Evolutionary conservation across 169 alveolate genomes (phyloP), one percentile per base, ranked within the genome.

Genomic region (Cryptosporidium baileyi): DNA sequence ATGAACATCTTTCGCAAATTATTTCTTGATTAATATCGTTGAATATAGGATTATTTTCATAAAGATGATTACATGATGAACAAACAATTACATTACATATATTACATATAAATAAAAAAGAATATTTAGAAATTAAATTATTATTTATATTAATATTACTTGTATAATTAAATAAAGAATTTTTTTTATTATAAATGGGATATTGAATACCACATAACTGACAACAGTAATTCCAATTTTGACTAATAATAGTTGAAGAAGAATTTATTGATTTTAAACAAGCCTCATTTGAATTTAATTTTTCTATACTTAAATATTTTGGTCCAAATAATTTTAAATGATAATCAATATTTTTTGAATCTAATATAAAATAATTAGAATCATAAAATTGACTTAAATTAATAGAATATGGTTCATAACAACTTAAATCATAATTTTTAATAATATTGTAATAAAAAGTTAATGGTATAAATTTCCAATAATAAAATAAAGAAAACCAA

Each of bases 401-500:
- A 1, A 47, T 67, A 52, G 67, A 74, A 6, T 3, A 8, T 7
- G 85, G 85, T 30, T 54, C 85, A 2, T 19, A 45, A 24, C 28
- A 19, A 3, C 63, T 28, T 30, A 65, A 65, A 36, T 65, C 81
- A 22, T 34, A 43, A 30, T 43, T 30, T 22, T 49, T 65, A 24
- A 74, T 74, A 15, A 54, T 74, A 57, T 74, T 74, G 17, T 74
- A 74, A 15, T 74, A 74, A 40, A 74, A 74, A 8, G 85, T 51
- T 11, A 74, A n/a, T 26, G 67, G 85, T 51, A 74, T 54, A 28
- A 74, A 74, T 51, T 74, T 74, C 85, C 85, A 74, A 43, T 74
- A 74, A 28, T 74, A 51, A 26, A 54, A 54, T 24, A 74, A 28
- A 13, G 85, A 57, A 22, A 74, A 54, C 85, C 85, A 74, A 54